Base-by-base conservation (phyloP, 208 protist species). In the Acanthamoeba sp. region DNA sequence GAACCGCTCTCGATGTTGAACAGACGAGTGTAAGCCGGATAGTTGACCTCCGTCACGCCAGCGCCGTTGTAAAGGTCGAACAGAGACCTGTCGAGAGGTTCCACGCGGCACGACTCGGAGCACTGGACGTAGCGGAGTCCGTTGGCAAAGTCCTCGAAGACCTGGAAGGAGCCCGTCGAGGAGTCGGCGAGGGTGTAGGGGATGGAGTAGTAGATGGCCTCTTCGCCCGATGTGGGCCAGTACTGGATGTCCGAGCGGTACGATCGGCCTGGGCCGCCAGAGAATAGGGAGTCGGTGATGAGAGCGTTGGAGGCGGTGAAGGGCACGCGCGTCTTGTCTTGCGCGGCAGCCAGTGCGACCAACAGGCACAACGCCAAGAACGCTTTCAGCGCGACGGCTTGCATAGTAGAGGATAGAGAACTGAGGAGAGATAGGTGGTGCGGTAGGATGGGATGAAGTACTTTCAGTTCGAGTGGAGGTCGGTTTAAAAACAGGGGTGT, bases 71-170 rank as follows among this genome's bases (percentile, higher is more conserved):
- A 5, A 3, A 71, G 27, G 64, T 29, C n/a, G 64, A 71, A 71
- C n/a, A 71, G 24, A 3, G 24, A 29, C 6, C 64, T 1, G 64
- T 71, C 27, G 64, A 71, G 64, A n/a, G 64, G n/a, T 27, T 71
- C 64, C 18, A 71, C 64, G 64, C 64, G 64, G 64, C 64, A 71
- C n/a, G 64, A 71, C 64, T 71, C 64, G 64, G 64, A 71, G 64
- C 64, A 71, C 64, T 71, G 64, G 6, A 71, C 64, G n/a, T 71
- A 71, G 27, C 64, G 64, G 6, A 71, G 64, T 16, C 27, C 27
- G 32, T 36, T 71, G 64, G 18, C n/a, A n/a, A 40, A 71, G 64
- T 71, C 64, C 64, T 71, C 64, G 27, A 71, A 27, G 20, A 71
- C 27, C 64, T 71, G 6, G 64, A 71, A 71, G 3, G 64, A 40